These are phyloP conservation scores for Drechmeria coniospora DNA, from an alignment of 2,329 filamentous ascomycete genomes.

Conservation along the genomic window DNA sequence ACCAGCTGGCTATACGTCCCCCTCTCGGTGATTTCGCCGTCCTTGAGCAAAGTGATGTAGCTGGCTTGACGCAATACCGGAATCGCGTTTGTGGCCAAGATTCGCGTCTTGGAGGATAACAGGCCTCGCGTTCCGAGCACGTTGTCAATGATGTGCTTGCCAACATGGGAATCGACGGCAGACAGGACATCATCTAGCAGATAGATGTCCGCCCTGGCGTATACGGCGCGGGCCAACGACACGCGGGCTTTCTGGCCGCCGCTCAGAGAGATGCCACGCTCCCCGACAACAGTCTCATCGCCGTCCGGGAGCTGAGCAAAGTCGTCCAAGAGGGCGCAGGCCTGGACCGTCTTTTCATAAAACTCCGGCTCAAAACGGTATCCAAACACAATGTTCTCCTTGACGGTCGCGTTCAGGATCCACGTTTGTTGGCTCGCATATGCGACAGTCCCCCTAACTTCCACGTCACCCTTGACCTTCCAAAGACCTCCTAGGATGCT, in stretches of 20 bases:
- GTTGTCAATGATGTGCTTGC: constrained; percentile 84
- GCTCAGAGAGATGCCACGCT: constrained; percentile 89
- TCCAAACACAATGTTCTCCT: constrained; percentile 94
- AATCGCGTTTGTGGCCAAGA: constrained; percentile 91
- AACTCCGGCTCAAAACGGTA: constrained; percentile 88
- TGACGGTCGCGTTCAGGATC: constrained; percentile 96
- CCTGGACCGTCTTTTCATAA: constrained; percentile 83
- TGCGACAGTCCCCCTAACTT: constrained; percentile 67
- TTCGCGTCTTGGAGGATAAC: constrained; percentile 70
- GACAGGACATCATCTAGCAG: constrained; percentile 88
- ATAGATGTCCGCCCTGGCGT: constrained; percentile 92
- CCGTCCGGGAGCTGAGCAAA: constrained; percentile 88
- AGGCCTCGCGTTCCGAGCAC: constrained; percentile 78
- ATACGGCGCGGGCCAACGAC: constrained; percentile 83
- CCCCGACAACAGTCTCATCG: constrained; percentile 90
- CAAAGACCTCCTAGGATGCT: constrained; percentile 81
- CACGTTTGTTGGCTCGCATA: constrained; percentile 89
- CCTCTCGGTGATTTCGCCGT: constrained; percentile 69
- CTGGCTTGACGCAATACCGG: constrained; percentile 79
- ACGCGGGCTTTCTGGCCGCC: constrained; percentile 93
- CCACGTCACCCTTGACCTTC: constrained; percentile 73
- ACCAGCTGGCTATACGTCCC: constrained; percentile 85
- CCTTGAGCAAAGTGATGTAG: constrained; percentile 71
- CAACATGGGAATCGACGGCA: constrained; percentile 96
- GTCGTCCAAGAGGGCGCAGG: constrained; percentile 81